Evolutionary conservation across 192 early-diverging fungal genomes (phyloP).

Genomic region (Lunasporangiospora selenospora): DNA sequence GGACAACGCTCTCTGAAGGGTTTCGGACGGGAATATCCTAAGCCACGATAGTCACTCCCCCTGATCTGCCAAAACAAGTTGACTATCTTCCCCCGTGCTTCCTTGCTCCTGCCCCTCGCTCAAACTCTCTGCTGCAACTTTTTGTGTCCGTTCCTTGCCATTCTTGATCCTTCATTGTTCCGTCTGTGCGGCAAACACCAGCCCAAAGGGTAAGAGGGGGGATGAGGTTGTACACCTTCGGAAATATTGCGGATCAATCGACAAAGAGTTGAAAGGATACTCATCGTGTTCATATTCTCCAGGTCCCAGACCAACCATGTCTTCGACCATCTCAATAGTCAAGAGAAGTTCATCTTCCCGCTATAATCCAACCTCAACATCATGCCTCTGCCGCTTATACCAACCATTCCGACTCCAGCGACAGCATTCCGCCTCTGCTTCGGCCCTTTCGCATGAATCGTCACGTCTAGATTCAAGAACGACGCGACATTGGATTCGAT

Average conservation of each 20-base stretch:
- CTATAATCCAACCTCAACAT: not conserved
- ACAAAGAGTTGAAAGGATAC: too few species aligned
- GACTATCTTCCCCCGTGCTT: too few species aligned
- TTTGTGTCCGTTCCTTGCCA: too few species aligned
- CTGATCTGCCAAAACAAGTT: too few species aligned
- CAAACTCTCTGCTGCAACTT: too few species aligned
- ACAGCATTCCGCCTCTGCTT: not conserved
- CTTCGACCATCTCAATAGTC: constrained; percentile 31
- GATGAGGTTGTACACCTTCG: not conserved
- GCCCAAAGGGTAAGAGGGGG: too few species aligned
- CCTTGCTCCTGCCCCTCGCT: too few species aligned
- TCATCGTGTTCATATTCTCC: not conserved
- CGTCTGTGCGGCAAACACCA: not conserved
- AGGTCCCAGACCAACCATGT: constrained; percentile 5
- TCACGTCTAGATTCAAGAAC: constrained; percentile 21
- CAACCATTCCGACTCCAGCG: not conserved
- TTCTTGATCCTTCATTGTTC: constrained; percentile 3
- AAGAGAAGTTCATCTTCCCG: constrained; percentile 15
- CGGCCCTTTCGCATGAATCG: not conserved
- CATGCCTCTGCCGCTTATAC: not conserved
- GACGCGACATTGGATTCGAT: constrained; percentile 45
- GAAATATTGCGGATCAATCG: too few species aligned
- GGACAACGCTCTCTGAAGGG: too few species aligned
- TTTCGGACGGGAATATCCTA: too few species aligned
- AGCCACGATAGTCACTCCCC: too few species aligned